Base-by-base conservation (phyloP, 495 filamentous ascomycete species). In the Talaromyces wortmannii region DNA sequence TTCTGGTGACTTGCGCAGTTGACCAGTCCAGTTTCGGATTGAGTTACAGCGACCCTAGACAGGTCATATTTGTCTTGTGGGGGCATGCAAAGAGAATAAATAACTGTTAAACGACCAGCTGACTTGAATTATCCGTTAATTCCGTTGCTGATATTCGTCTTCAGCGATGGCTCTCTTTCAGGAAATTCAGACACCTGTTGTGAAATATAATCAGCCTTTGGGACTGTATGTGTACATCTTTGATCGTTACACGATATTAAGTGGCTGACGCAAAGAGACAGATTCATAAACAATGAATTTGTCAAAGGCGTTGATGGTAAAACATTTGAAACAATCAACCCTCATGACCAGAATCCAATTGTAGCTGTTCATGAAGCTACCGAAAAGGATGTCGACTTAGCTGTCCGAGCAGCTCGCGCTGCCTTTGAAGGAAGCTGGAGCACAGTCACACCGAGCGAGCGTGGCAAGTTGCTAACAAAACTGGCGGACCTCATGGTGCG, bases 271-370 rank as follows among this genome's bases (percentile, higher is more conserved):
- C 33, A 29, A 31, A 43, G 7, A 13, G 11, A 18, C 16, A 53
- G 50, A 11, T 95, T 91, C 76, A 95, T 95, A 79, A 92, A 95
- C 80, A 89, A 89, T 67, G 89, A 94, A 69, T 95, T 82, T 65
- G 83, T 91, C 56, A 84, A 87, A 69, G 80, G 80, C 62, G 81
- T 85, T 36, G 89, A 85, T 56, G 81, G 81, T 58, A 79, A 80
- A 69, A 83, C 82, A 43, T 90, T 92, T 69, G 88, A 91, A 71
- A 82, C 82, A 67, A 79, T 85, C 71, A 87, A 87, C 61, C 80
- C 80, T 46, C 67, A 83, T 53, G 80, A 71, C 67, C 89, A 91
- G 67, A 81, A 87, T 61, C 70, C 79, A 61, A 89, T 90, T 64
- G 70, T 72, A 72, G 83, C 88, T 48, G 91, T 98, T 56, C 72